Evolutionary conservation across 1,284 basidiomycete genomes (phyloP).

Genomic region (Laetiporus sulphureus): DNA sequence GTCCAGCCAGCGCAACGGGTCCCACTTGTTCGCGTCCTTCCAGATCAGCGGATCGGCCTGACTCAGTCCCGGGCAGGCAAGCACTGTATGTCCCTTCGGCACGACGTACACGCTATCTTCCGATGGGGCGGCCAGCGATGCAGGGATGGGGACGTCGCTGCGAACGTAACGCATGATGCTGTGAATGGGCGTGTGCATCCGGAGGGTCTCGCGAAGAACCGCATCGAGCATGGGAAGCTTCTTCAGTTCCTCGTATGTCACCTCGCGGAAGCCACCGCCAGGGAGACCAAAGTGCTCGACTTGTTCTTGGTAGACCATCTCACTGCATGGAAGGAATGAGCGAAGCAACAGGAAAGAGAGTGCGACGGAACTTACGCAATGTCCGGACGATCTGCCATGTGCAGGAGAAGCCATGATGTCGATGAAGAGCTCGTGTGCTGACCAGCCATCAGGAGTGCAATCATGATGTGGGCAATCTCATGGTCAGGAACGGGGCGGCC

Average conservation of each 20-base stretch:
- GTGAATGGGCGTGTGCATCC: slow-evolving; percentile 91
- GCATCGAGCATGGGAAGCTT: slow-evolving; percentile 82
- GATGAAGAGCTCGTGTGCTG: slow-evolving; percentile 97
- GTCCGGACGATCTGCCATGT: slow-evolving; percentile 78
- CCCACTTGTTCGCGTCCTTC: slow-evolving; percentile 70
- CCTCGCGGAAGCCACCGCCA: slow-evolving; percentile 74
- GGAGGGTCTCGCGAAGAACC: slow-evolving; percentile 89
- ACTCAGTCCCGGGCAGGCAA: slow-evolving; percentile 86
- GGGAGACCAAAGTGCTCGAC: slow-evolving; percentile 74
- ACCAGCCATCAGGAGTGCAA: slow-evolving; percentile 93
- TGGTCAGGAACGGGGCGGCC: slow-evolving; percentile 79
- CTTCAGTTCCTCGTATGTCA: slow-evolving; percentile 87
- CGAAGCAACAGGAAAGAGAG: background rate
- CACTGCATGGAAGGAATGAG: too few relatives aligned
- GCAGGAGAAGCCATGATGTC: slow-evolving; percentile 88
- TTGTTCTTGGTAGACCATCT: slow-evolving; percentile 86
- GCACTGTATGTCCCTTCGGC: slow-evolving; percentile 87
- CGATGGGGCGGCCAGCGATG: slow-evolving; percentile 73
- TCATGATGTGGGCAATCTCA: slow-evolving; percentile 97
- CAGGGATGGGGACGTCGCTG: slow-evolving; percentile 78
- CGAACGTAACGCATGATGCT: slow-evolving; percentile 88
- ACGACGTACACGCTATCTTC: slow-evolving; percentile 76
- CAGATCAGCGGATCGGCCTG: slow-evolving; percentile 87
- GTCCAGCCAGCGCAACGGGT: slow-evolving; percentile 84
- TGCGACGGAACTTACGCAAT: slow-evolving; percentile 51